Evolutionary conservation across 257 asterid species (phyloP), one percentile per base, ranked within the genome.

Genomic region (Ophiorrhiza pumila): DNA sequence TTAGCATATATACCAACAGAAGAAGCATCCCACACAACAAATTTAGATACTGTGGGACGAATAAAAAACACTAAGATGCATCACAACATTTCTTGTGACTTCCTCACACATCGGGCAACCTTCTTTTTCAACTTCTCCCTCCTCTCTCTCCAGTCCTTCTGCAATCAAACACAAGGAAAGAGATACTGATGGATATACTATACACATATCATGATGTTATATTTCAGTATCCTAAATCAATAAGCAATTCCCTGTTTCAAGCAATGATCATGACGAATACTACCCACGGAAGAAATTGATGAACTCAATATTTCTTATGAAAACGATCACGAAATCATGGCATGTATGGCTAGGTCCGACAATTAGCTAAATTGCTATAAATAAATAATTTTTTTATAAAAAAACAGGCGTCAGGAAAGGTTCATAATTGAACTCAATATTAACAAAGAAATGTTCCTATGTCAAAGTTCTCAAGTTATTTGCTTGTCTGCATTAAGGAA

Each of bases 101-200:
- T 83, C 81, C 97, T 87, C 74, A 93, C 98, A 41, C 98, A 93
- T 27, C 96, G 93, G 80, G 96, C 79, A 32, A 93, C 98, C 83
- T 84, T 93, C 85, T 89, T 91, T 90, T 82, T 91, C 89, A 93
- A 93, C 20, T 86, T 87, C 31, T 89, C 96, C 82, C 92, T 88
- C 7, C 64, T 88, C 22, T 89, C 98, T 81, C 97, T 88, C 96
- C 97, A 93, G 80, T 89, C 96, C 71, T 84, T 93, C 98, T 93
- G 91, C 86, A 80, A 43, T 71, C 4, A 22, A 27, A n/a, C 1
- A 29, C n/a, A 42, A 72, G 71, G 53, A 35, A 42, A 63, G 50
- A 29, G 20, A 29, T 47, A 41, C 23, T 60, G 27, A 17, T 46
- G 34, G 39, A 46, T 52, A n/a, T 8, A n/a, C 23, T n/a, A 8